Conservation (phyloP, 805 yeast genomes). For the Kregervanrija pseudodelftensis region DNA sequence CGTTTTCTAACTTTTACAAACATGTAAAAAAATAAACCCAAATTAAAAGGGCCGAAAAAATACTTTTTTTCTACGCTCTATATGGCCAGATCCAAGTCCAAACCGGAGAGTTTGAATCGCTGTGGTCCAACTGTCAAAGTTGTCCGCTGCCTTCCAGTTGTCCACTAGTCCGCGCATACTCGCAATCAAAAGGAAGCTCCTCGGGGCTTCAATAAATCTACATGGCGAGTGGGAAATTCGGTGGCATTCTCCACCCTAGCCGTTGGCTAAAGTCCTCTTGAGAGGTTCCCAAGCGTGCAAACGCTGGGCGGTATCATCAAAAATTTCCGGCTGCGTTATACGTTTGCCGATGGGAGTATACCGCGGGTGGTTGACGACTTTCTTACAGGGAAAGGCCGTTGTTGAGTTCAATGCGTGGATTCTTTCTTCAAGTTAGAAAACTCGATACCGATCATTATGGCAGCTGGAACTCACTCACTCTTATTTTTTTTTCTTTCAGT, state of each 20-base stretch:
- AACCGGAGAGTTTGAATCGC: not conserved
- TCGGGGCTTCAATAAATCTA: conserved; percentile 3
- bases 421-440: conserved; percentile 18
- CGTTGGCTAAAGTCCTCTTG: conserved; percentile 22
- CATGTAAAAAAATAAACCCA: too few species aligned
- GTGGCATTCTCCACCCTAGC: conserved; percentile 28
- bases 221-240: conserved; percentile 36
- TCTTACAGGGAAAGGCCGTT: conserved; percentile 14
- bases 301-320: conserved; percentile 35
- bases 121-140: conserved; percentile 11
- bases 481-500: too few species aligned
- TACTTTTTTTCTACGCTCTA: too few species aligned
- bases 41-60: too few species aligned
- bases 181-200: conserved; percentile 24
- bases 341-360: conserved; percentile 28
- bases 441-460: conserved; percentile 35
- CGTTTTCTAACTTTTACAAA: too few species aligned
- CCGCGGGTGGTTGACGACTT: conserved; percentile 30
- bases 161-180: conserved; percentile 29
- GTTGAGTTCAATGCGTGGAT: conserved; percentile 36
- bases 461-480: conserved; percentile 2
- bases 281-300: conserved; percentile 32
- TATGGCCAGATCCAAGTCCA: conserved; percentile 1
- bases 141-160: conserved; percentile 11
- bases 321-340: conserved; percentile 15